Conservation (phyloP, 1,284 basidiomycete species). For the Ceraceosorus guamensis region DNA sequence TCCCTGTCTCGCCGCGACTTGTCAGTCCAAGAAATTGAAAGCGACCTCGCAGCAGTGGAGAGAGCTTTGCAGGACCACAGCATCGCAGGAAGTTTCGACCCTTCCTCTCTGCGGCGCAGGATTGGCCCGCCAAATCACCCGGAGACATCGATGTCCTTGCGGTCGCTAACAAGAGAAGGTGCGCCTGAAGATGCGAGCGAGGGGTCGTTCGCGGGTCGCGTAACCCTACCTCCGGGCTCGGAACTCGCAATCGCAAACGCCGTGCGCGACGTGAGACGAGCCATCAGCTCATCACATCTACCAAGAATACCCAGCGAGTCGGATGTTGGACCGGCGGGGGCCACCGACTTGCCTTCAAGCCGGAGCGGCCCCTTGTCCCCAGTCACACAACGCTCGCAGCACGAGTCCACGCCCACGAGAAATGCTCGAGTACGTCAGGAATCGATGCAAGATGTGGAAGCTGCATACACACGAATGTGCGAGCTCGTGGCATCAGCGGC, state of each 20-base stretch:
- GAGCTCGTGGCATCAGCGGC: constrained; percentile 10
- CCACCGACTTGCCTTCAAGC: neutral
- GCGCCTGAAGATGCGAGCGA: neutral
- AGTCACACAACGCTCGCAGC: neutral
- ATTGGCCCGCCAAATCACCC: neutral
- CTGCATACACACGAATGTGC: constrained; percentile 9
- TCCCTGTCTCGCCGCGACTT: neutral
- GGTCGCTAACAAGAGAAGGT: neutral
- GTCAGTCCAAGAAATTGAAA: constrained; percentile 9
- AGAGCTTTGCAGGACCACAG: constrained; percentile 10
- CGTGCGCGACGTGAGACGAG: constrained; percentile 3
- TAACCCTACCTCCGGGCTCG: constrained; percentile 5
- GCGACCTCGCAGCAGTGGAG: constrained; percentile 11
- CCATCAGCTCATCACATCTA: constrained; percentile 8
- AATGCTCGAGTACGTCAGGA: constrained; percentile 8
- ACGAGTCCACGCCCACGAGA: constrained; percentile 7
- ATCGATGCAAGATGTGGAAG: constrained; percentile 11
- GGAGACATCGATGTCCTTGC: neutral
- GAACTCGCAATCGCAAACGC: constrained; percentile 6
- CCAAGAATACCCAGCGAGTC: constrained; percentile 7
- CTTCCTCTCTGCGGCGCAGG: constrained; percentile 6
- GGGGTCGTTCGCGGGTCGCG: neutral
- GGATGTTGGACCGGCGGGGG: neutral
- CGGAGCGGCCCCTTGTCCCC: neutral
- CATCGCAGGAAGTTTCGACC: constrained; percentile 10